phyloP scores from a whole-genome alignment of 306 rosid species.

The Oemleria cerasiformis region DNA sequence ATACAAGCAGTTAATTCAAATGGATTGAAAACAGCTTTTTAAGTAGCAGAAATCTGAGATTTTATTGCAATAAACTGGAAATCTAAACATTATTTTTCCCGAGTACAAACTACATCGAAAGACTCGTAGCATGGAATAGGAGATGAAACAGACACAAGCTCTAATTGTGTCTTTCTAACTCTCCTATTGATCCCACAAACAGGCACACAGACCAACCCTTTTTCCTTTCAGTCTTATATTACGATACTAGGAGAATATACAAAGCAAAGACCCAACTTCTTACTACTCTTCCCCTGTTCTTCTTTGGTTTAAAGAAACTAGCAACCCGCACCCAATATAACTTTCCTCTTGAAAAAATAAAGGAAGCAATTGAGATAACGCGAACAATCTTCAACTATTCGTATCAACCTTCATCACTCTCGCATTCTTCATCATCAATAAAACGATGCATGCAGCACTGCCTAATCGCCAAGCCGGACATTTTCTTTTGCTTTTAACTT shows the following conservation, averaged over 20 bases:
- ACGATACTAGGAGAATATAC: slow-evolving; percentile 17
- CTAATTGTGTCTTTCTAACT: too few species aligned
- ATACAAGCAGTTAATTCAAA: background rate
- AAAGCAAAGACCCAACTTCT: background rate
- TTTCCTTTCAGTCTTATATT: too few species aligned
- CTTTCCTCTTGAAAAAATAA: slow-evolving; percentile 80
- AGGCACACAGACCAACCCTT: background rate
- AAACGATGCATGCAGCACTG: background rate
- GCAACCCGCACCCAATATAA: slow-evolving; percentile 26
- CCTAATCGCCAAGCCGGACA: background rate
- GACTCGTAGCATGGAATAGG: background rate
- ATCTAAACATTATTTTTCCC: background rate
- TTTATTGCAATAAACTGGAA: background rate
- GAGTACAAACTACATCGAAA: background rate
- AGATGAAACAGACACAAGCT: background rate
- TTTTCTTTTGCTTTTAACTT: background rate
- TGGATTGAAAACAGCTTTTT: background rate
- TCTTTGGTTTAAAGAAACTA: background rate
- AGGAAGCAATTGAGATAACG: slow-evolving; percentile 49
- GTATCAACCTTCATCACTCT: background rate
- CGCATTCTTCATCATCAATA: background rate
- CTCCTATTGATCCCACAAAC: background rate
- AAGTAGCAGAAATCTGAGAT: background rate
- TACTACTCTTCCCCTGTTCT: background rate
- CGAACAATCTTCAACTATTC: slow-evolving; percentile 25